Evolutionary conservation across 1,284 basidiomycete genomes (phyloP), one percentile per base, ranked within the genome.

Genomic region (Sanghuangporus weigelae): DNA sequence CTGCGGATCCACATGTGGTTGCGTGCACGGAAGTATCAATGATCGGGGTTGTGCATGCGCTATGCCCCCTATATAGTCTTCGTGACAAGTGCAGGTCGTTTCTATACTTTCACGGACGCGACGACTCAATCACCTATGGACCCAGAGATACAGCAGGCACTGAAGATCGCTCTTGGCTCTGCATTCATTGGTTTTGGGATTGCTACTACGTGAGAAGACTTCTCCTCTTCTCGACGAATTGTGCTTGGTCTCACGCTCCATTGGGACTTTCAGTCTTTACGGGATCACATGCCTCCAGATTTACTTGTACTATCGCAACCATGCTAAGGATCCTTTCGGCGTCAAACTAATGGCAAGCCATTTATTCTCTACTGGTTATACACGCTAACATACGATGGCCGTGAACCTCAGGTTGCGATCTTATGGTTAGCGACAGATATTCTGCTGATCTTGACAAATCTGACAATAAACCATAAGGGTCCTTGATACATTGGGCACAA

Each of bases 261-360:
- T 31, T 31, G 42, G 42, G 12, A 42, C 40, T 51, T 7, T 5
- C 26, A 59, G 57, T 14, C 44, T 59, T 2, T 59, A 59, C 16
- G 57, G 57, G 19, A 59, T 59, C 14, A 59, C 57, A 10, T 59
- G 57, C 36, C 42, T 59, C 14, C 57, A 59, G 19, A 23, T 59
- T 5, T 59, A 59, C 46, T 35, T 59, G n/a, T 59, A 59, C 19
- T 59, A 59, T 36, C 57, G 57, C 44, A 59, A 59, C 31, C 44
- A 59, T 26, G 1, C 26, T 14, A 59, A 59, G 6, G 57, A 59
- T 19, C 12, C 12, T 19, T 8, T 48, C 14, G 23, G 3, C 7
- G 4, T 48, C 21, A 59, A 59, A 23, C 26, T 59, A n/a, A 21
- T 59, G 16, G 57, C 49, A 19, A 14, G 57, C 14, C n/a, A n/a